Percentiles rank a stretch among this genome's conserved stretches.
Conservation (phyloP, 805 yeast species). For the Trichomonascus vanleenenianus region DNA sequence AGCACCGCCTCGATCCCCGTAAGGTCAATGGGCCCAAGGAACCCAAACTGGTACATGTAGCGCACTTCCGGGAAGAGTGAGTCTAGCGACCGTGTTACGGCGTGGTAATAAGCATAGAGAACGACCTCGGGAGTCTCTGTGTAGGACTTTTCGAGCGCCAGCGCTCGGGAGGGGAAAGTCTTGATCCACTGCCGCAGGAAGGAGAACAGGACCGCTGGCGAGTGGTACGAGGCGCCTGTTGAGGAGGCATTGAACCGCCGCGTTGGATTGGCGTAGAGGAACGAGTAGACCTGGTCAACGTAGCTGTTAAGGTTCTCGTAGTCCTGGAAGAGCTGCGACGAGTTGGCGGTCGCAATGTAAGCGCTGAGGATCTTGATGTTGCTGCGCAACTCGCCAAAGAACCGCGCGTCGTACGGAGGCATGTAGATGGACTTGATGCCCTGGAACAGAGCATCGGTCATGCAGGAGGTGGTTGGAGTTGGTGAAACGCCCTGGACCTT, state of each 20-base stretch:
- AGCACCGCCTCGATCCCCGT: constrained; percentile 21
- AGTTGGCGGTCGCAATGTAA: constrained; percentile 5
- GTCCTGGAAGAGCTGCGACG: constrained; percentile 10
- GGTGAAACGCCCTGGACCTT: constrained; percentile 15
- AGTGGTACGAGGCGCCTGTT: constrained; percentile 13
- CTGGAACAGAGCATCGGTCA: constrained; percentile 26
- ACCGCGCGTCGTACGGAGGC: constrained; percentile 25
- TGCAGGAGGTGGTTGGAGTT: constrained; percentile 21
- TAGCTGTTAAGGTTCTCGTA: constrained; percentile 9
- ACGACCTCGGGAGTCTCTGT: constrained; percentile 15
- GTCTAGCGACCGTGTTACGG: constrained; percentile 27
- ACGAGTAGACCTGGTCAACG: constrained; percentile 10
- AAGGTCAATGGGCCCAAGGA: constrained; percentile 31
- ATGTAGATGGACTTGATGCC: constrained; percentile 29
- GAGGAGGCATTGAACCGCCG: constrained; percentile 4
- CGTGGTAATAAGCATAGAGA: constrained; percentile 29
- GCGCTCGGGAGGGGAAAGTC: constrained; percentile 21
- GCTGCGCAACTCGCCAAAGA: constrained; percentile 26
- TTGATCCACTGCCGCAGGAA: constrained; percentile 23
- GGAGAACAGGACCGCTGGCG: constrained; percentile 17
- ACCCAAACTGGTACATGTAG: constrained; percentile 30
- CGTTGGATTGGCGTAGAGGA: constrained; percentile 11
- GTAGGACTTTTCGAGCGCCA: constrained; percentile 6
- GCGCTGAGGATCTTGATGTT: constrained; percentile 18
- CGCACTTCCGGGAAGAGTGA: constrained; percentile 32